phyloP scores from a whole-genome alignment of 1,284 basidiomycete species.

The Melampsora americana region DNA sequence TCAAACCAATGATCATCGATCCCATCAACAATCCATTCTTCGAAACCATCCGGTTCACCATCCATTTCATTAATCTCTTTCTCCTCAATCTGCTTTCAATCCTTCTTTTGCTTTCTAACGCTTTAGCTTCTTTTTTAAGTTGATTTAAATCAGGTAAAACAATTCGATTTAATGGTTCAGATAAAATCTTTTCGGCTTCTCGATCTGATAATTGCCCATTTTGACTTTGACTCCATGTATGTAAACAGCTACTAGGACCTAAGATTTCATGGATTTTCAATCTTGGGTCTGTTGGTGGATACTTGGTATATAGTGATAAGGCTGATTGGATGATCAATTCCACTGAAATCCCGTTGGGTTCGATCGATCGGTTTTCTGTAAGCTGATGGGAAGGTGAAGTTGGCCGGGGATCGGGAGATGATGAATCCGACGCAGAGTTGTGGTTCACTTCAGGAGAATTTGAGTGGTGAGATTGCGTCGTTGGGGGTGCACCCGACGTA shows the following conservation, averaged over 20 bases:
- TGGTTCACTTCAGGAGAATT: background rate
- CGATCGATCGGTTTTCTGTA: background rate
- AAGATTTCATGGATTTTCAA: slow-evolving; percentile 48
- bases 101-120: background rate
- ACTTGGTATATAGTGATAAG: slow-evolving; percentile 44
- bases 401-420: background rate
- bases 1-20: no score
- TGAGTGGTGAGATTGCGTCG: background rate
- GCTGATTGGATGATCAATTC: slow-evolving; percentile 47
- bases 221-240: slow-evolving; percentile 47
- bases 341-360: slow-evolving; percentile 37
- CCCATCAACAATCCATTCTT: no score
- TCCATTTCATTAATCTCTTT: no score
- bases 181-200: slow-evolving; percentile 47
- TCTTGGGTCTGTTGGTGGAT: slow-evolving; percentile 43
- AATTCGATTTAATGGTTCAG: background rate
- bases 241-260: slow-evolving; percentile 49
- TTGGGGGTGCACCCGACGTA: no score
- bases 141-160: background rate
- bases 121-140: background rate
- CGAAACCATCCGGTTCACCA: no score
- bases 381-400: background rate
- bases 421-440: background rate
- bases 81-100: background rate
- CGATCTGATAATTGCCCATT: slow-evolving; percentile 44